These are phyloP conservation scores for Suhomyces anneliseae DNA, from an alignment of 1,139 yeast genomes.

Conservation along the genomic window DNA sequence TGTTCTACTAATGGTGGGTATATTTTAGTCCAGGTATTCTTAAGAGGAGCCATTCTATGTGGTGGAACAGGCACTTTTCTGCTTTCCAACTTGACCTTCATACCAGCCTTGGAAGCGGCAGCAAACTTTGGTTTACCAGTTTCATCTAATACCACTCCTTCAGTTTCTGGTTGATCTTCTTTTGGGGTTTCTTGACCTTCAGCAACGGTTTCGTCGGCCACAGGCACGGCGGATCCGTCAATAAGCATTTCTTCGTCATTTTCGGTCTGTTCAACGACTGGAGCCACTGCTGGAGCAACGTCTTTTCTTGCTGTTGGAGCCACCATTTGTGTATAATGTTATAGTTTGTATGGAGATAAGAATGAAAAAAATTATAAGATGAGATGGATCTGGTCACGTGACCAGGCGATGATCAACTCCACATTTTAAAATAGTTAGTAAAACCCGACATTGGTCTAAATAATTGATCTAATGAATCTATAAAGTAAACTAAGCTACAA, in stretches of 20 bases:
- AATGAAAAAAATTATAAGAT: slow-evolving; percentile 6
- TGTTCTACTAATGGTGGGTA: slow-evolving; percentile 96
- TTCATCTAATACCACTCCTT: slow-evolving; percentile 73
- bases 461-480: too few relatives aligned
- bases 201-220: slow-evolving; percentile 16
- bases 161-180: slow-evolving; percentile 29
- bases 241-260: slow-evolving; percentile 55
- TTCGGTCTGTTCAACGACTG: slow-evolving; percentile 12
- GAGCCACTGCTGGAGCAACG: slow-evolving; percentile 3
- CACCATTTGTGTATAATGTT: slow-evolving; percentile 44
- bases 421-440: background rate
- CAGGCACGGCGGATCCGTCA: slow-evolving; percentile 52
- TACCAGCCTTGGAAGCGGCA: slow-evolving; percentile 66
- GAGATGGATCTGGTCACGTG: slow-evolving; percentile 8
- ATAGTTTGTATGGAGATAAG: background rate
- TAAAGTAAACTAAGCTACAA: too few relatives aligned
- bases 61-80: slow-evolving; percentile 95
- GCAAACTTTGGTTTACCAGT: slow-evolving; percentile 88
- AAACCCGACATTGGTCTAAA: too few relatives aligned
- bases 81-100: slow-evolving; percentile 75
- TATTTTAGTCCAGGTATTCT: slow-evolving; percentile 86
- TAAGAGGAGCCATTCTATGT: slow-evolving; percentile 91
- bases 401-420: background rate
- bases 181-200: slow-evolving; percentile 15
- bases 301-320: slow-evolving; percentile 68